Conservation (phyloP, 2,329 filamentous ascomycete genomes). For the Cryoendolithus antarcticus region DNA sequence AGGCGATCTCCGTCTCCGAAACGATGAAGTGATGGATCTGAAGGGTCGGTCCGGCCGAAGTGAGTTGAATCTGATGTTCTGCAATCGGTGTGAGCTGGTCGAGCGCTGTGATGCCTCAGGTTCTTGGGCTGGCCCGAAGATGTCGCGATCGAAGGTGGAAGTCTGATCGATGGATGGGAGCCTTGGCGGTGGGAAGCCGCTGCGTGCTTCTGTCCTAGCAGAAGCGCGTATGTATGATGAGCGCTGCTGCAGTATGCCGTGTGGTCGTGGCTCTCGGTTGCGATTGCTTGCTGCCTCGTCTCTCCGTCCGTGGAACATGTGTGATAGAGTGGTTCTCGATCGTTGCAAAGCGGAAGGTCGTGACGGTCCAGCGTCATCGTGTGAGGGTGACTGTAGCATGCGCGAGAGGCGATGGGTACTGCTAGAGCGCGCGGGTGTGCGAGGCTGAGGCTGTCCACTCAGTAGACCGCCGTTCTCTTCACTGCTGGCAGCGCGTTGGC, state of each 20-base stretch:
- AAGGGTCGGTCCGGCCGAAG: slow-evolving; percentile 23
- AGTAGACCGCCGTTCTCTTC: slow-evolving; percentile 2
- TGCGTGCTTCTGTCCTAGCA: slow-evolving; percentile 7
- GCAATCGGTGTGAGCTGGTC: slow-evolving; percentile 17
- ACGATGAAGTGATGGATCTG: slow-evolving; percentile 30
- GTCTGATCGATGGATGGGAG: slow-evolving; percentile 22
- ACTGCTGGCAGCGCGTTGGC: neutral
- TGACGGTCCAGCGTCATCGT: slow-evolving; percentile 5
- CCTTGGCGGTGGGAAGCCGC: slow-evolving; percentile 15
- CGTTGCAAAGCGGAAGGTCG: slow-evolving; percentile 6
- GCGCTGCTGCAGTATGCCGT: slow-evolving; percentile 13
- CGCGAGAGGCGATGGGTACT: slow-evolving; percentile 18
- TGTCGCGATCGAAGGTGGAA: slow-evolving; percentile 24
- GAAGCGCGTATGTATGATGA: slow-evolving; percentile 14
- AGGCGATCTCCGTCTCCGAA: slow-evolving; percentile 43
- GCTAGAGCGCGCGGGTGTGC: slow-evolving; percentile 7
- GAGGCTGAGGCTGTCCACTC: slow-evolving; percentile 2
- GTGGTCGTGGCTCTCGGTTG: slow-evolving; percentile 3
- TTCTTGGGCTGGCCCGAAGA: slow-evolving; percentile 16
- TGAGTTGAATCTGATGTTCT: slow-evolving; percentile 16
- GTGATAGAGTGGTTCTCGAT: slow-evolving; percentile 5
- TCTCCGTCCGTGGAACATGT: slow-evolving; percentile 3
- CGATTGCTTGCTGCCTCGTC: neutral
- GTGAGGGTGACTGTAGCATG: slow-evolving; percentile 17
- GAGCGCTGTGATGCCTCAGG: slow-evolving; percentile 12